A percentile compares a stretch with the other conserved stretches of the same genome.
These are phyloP conservation scores for Paramecium octaurelia DNA, from an alignment of 73 alveolate genomes.

Conservation along the genomic window DNA sequence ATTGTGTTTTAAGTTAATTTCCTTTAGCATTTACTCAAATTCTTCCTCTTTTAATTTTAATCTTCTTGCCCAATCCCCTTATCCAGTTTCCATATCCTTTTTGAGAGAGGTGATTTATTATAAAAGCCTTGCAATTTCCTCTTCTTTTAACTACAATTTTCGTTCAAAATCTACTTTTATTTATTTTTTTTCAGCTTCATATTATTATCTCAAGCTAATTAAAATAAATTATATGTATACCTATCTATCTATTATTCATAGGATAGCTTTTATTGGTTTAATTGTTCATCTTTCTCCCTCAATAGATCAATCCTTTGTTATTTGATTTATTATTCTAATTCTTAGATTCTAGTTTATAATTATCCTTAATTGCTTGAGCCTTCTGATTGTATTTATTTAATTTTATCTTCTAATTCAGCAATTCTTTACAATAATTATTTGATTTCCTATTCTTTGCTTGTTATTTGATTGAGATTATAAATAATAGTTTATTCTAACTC, in stretches of 20 bases:
- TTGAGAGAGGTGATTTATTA: not conserved
- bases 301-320: not conserved
- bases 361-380: conserved; percentile 11
- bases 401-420: not conserved
- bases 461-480: not conserved
- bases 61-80: conserved; percentile 38
- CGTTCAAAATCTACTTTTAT: not conserved
- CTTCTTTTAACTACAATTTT: not conserved
- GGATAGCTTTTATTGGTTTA: not conserved
- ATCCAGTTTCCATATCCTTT: conserved; percentile 28
- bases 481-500: conserved; percentile 9
- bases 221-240: not conserved
- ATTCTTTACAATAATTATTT: not conserved
- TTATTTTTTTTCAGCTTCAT: not conserved
- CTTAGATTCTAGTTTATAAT: conserved; percentile 24
- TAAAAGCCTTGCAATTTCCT: not conserved
- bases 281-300: not conserved
- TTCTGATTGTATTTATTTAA: not conserved
- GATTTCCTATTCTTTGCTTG: not conserved
- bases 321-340: conserved; percentile 46
- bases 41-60: conserved; percentile 49
- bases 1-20: conserved; percentile 55
- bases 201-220: not conserved
- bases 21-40: conserved; percentile 41
- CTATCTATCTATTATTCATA: conserved; percentile 9